Conservation (phyloP, 2,329 filamentous ascomycete species). For the Fusarium metavorans region DNA sequence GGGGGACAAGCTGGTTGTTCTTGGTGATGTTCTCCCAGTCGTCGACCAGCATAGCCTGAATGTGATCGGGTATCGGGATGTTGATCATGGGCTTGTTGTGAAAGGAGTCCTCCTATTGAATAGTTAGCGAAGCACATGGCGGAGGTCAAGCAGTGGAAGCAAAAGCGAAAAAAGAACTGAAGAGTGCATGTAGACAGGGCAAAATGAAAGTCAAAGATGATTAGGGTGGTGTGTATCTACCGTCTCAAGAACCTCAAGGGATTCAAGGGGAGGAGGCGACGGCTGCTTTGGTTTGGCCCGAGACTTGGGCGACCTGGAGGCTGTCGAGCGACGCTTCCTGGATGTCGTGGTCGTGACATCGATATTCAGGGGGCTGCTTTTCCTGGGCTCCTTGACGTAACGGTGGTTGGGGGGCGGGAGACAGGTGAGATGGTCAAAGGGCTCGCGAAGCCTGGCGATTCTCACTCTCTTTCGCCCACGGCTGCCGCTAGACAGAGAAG, state of each 20-base stretch:
- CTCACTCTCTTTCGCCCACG: constrained; percentile 8
- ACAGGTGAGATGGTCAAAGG: constrained; percentile 21
- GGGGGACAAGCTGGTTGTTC: constrained; percentile 87
- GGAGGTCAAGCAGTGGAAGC: not conserved
- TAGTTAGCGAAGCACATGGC: constrained; percentile 28
- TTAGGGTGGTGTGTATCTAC: constrained; percentile 22
- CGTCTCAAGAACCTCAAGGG: constrained; percentile 8
- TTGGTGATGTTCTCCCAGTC: constrained; percentile 99
- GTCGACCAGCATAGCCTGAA: constrained; percentile 94
- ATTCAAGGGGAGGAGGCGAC: constrained; percentile 17
- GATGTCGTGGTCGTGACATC: not conserved
- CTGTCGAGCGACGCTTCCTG: constrained; percentile 23
- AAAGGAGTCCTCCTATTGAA: constrained; percentile 84
- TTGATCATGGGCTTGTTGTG: constrained; percentile 86
- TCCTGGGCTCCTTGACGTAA: constrained; percentile 27
- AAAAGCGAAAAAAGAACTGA: not conserved
- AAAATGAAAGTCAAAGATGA: not conserved
- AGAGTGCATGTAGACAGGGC: not conserved
- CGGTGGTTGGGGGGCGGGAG: constrained; percentile 16
- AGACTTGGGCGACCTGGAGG: constrained; percentile 7
- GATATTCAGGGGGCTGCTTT: constrained; percentile 8
- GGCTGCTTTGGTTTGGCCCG: constrained; percentile 23
- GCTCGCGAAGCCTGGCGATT: constrained; percentile 18
- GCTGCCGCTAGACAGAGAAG: not conserved
- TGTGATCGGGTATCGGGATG: constrained; percentile 85